Evolutionary conservation across 495 filamentous ascomycete species (phyloP).

Genomic region (Xylaria longipes): DNA sequence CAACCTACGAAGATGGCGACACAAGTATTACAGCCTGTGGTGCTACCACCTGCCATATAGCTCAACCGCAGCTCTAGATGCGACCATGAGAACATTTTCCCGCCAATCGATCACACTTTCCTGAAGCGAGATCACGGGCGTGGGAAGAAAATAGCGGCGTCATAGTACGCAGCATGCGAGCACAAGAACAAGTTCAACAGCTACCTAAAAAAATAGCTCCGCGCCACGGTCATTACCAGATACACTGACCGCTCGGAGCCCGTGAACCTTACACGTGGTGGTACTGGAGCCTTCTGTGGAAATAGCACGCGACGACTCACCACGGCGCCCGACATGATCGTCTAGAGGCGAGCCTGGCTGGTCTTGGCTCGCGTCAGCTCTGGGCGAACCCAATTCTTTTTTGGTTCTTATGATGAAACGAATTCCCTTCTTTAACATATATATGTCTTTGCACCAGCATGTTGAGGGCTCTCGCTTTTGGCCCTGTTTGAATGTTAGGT

Average conservation of each 20-base stretch:
- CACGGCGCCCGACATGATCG: background rate
- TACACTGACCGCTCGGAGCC: background rate
- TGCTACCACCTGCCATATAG: background rate
- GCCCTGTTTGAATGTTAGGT: background rate
- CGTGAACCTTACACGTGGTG: background rate
- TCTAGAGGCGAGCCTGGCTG: background rate
- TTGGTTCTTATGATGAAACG: background rate
- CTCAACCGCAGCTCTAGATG: background rate
- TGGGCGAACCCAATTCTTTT: background rate
- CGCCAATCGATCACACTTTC: too few relatives aligned
- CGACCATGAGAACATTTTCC: background rate
- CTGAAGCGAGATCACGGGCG: background rate
- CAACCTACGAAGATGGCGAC: conserved; percentile 11
- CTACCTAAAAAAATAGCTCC: background rate
- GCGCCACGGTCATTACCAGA: background rate
- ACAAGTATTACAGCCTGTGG: conserved; percentile 11
- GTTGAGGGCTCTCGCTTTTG: background rate
- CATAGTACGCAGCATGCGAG: background rate
- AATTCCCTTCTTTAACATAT: background rate
- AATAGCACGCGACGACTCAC: background rate
- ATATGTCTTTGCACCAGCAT: background rate
- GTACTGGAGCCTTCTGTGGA: background rate
- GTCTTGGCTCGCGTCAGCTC: too few relatives aligned
- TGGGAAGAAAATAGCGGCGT: background rate
- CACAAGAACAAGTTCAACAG: background rate